Evolutionary conservation across 2,329 filamentous ascomycete species (phyloP).

Genomic region (Ceratocystis ficicola): DNA sequence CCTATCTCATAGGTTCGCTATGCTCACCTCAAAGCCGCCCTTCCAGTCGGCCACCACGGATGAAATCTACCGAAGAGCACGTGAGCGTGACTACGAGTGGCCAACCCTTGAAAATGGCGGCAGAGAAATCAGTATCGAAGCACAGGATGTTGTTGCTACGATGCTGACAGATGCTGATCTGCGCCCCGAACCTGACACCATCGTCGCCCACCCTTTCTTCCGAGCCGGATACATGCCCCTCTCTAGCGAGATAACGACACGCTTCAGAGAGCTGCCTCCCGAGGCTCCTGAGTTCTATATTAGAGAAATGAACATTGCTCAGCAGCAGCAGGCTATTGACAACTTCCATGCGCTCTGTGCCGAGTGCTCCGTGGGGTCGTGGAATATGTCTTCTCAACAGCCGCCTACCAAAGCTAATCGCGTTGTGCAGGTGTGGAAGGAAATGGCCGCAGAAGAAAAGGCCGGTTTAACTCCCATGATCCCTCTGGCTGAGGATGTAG

Average conservation of each 20-base stretch:
- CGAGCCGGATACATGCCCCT: conserved; percentile 60
- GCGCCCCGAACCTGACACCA: conserved; percentile 62
- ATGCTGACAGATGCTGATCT: conserved; percentile 65
- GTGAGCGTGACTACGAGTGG: conserved; percentile 68
- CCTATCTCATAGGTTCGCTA: conserved; percentile 56
- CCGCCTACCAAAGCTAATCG: conserved; percentile 37
- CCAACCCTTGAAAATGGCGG: conserved; percentile 52
- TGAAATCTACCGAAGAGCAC: conserved; percentile 65
- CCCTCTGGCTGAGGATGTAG: conserved; percentile 47
- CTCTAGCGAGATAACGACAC: conserved; percentile 45
- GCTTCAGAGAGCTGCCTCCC: conserved; percentile 44
- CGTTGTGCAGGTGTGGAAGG: conserved; percentile 47
- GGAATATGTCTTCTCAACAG: conserved; percentile 14
- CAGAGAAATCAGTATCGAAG: conserved; percentile 56
- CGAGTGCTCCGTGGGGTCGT: conserved; percentile 43
- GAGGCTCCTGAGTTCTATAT: conserved; percentile 47
- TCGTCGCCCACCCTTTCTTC: conserved; percentile 72
- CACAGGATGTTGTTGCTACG: conserved; percentile 64
- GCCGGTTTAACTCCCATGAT: conserved; percentile 51
- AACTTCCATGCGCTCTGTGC: conserved; percentile 47
- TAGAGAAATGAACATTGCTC: conserved; percentile 35
- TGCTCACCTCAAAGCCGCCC: conserved; percentile 90
- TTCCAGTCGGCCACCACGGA: conserved; percentile 88
- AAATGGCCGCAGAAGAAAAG: conserved; percentile 57
- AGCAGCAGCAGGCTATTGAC: conserved; percentile 37